A percentile compares a stretch with the other conserved stretches of the same genome.
Evolutionary conservation across 1,284 basidiomycete genomes (phyloP).

Genomic region (Laetiporus sulphureus): DNA sequence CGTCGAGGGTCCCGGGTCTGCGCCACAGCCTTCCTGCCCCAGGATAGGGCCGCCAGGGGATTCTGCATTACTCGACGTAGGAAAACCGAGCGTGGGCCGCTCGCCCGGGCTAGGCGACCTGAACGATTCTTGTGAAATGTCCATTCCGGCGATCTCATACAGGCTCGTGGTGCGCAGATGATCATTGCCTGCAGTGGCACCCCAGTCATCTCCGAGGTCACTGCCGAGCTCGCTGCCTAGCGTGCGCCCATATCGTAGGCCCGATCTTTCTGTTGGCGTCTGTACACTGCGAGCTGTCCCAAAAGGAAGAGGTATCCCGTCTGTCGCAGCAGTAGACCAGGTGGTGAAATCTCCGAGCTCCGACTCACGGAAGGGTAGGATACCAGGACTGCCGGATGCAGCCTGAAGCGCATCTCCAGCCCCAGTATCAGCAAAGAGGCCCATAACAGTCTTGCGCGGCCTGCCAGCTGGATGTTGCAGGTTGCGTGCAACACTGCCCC

Average conservation of each 20-base stretch:
- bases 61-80: slow-evolving; percentile 4
- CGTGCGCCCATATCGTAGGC: slow-evolving; percentile 28
- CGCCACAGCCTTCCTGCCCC: neutral
- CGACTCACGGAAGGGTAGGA: neutral
- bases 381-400: slow-evolving; percentile 15
- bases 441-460: slow-evolving; percentile 56
- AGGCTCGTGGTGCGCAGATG: slow-evolving; percentile 46
- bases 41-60: neutral
- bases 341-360: slow-evolving; percentile 14
- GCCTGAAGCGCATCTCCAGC: neutral
- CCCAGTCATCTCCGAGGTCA: slow-evolving; percentile 36
- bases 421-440: slow-evolving; percentile 45
- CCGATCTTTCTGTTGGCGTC: slow-evolving; percentile 12
- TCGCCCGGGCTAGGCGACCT: slow-evolving; percentile 6
- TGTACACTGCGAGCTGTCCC: slow-evolving; percentile 14
- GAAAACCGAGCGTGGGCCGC: slow-evolving; percentile 10
- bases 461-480: slow-evolving; percentile 14
- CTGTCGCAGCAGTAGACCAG: slow-evolving; percentile 23
- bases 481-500: slow-evolving; percentile 10
- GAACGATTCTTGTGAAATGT: slow-evolving; percentile 17
- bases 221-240: slow-evolving; percentile 51
- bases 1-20: slow-evolving; percentile 11
- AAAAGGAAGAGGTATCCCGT: slow-evolving; percentile 16
- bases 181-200: slow-evolving; percentile 30
- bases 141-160: slow-evolving; percentile 34